phyloP scores from a whole-genome alignment of 2,329 filamentous ascomycete species.

The Septoria linicola region DNA sequence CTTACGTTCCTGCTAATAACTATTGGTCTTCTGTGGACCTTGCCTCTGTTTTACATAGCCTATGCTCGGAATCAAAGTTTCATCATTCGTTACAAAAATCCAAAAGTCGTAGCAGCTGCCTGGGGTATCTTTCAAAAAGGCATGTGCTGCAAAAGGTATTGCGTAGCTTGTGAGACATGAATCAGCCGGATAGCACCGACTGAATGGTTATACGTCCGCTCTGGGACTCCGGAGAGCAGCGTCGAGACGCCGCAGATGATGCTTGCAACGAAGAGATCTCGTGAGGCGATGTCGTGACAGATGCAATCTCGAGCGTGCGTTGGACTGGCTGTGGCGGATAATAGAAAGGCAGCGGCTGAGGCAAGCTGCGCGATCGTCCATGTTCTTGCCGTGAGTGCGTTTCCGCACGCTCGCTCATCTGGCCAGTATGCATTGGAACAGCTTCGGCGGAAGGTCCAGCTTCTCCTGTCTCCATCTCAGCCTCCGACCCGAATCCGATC shows the following conservation, averaged over 20 bases:
- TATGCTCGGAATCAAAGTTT: neutral
- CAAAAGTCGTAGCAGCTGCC: neutral
- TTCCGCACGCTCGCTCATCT: slow-evolving; percentile 16
- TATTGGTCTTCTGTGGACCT: neutral
- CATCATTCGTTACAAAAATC: slow-evolving; percentile 7
- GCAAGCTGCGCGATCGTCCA: slow-evolving; percentile 35
- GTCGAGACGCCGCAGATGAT: slow-evolving; percentile 6
- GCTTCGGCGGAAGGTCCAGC: slow-evolving; percentile 23
- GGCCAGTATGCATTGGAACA: slow-evolving; percentile 32
- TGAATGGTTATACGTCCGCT: slow-evolving; percentile 35
- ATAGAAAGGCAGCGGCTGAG: slow-evolving; percentile 38
- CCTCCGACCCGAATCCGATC: slow-evolving; percentile 56
- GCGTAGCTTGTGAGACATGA: neutral
- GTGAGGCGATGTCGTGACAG: slow-evolving; percentile 24
- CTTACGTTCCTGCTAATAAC: neutral
- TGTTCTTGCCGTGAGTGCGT: slow-evolving; percentile 28
- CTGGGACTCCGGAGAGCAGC: slow-evolving; percentile 30
- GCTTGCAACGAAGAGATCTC: slow-evolving; percentile 6
- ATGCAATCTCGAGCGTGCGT: slow-evolving; percentile 20
- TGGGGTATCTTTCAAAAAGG: neutral
- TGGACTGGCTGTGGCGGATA: slow-evolving; percentile 35
- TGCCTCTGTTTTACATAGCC: too few species aligned
- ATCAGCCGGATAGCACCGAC: slow-evolving; percentile 32
- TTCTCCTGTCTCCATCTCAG: slow-evolving; percentile 42
- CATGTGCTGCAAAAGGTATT: neutral